Percentiles rank a stretch among this genome's conserved stretches.
phyloP scores from a whole-genome alignment of 1,284 basidiomycete genomes.

The Cystobasidiaceae sp. region DNA sequence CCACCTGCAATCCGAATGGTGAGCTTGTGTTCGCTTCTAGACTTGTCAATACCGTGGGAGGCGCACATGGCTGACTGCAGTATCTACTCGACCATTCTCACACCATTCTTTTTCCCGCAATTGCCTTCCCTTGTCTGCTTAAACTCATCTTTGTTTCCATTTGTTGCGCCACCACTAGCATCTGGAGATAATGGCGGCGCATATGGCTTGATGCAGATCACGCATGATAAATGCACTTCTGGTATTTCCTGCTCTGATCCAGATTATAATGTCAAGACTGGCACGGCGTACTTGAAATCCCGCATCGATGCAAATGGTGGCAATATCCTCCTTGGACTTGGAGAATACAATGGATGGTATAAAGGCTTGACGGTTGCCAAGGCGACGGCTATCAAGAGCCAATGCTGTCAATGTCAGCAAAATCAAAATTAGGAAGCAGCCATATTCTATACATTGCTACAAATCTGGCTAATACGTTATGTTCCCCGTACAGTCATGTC shows the following conservation, averaged over 20 bases:
- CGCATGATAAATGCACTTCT: slow-evolving; percentile 47
- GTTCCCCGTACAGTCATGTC: no score
- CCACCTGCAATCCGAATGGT: slow-evolving; percentile 61
- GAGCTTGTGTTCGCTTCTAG: background rate
- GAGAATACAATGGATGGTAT: slow-evolving; percentile 67
- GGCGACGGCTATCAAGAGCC: slow-evolving; percentile 58
- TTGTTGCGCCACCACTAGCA: slow-evolving; percentile 34
- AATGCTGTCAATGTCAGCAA: slow-evolving; percentile 48
- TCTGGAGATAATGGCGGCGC: slow-evolving; percentile 68
- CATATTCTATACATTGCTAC: slow-evolving; percentile 57
- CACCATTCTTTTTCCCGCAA: no score
- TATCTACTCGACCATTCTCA: no score
- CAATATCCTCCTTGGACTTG: slow-evolving; percentile 59
- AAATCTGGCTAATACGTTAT: background rate
- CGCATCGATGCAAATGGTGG: slow-evolving; percentile 56
- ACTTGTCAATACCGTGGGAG: background rate
- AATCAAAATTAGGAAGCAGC: slow-evolving; percentile 61
- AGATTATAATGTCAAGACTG: slow-evolving; percentile 47
- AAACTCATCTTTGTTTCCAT: background rate
- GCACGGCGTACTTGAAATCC: slow-evolving; percentile 53
- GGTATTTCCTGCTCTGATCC: slow-evolving; percentile 52
- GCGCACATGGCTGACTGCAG: no score
- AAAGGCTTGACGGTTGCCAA: slow-evolving; percentile 56
- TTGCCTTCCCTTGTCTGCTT: background rate
- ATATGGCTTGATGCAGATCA: slow-evolving; percentile 78